A percentile compares a stretch with the other conserved stretches of the same genome.
Conservation (phyloP, 2,329 filamentous ascomycete genomes). For the Capronia epimyces region DNA sequence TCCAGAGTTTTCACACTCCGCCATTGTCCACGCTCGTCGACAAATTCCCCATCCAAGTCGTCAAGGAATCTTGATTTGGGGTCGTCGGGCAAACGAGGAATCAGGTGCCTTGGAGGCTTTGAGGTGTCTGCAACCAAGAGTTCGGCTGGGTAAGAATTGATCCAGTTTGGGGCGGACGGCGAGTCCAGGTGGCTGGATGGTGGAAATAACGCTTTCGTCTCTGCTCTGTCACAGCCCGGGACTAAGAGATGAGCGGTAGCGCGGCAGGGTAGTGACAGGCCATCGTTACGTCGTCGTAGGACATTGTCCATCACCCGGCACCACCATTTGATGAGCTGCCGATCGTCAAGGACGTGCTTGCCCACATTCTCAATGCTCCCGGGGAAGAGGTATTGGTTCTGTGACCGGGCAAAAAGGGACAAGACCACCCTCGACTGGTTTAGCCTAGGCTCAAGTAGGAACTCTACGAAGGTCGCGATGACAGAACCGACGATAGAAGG, state of each 20-base stretch:
- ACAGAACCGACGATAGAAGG: constrained; percentile 65
- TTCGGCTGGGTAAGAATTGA: constrained; percentile 64
- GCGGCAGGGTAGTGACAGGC: constrained; percentile 20
- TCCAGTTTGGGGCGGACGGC: constrained; percentile 41
- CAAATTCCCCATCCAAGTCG: constrained; percentile 79
- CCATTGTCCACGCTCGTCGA: constrained; percentile 64
- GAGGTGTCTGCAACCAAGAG: constrained; percentile 56
- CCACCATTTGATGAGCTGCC: constrained; percentile 93
- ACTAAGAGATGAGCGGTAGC: constrained; percentile 79
- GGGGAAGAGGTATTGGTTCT: constrained; percentile 91
- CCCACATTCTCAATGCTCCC: constrained; percentile 76
- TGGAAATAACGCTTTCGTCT: constrained; percentile 75
- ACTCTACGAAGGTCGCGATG: constrained; percentile 67
- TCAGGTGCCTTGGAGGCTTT: constrained; percentile 69
- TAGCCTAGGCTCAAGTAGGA: constrained; percentile 54
- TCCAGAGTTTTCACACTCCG: constrained; percentile 74
- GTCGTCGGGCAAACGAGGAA: constrained; percentile 90
- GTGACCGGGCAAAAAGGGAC: constrained; percentile 85
- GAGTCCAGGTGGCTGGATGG: constrained; percentile 39
- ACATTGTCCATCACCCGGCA: constrained; percentile 78
- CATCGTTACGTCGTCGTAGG: constrained; percentile 39
- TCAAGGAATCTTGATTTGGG: constrained; percentile 85
- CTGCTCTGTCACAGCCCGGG: constrained; percentile 76
- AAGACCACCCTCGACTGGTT: constrained; percentile 62
- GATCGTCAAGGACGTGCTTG: constrained; percentile 89